Percentiles rank a stretch among this genome's conserved stretches.
phyloP scores from a whole-genome alignment of 1,284 basidiomycete genomes.

The Sporisorium reilianum region DNA sequence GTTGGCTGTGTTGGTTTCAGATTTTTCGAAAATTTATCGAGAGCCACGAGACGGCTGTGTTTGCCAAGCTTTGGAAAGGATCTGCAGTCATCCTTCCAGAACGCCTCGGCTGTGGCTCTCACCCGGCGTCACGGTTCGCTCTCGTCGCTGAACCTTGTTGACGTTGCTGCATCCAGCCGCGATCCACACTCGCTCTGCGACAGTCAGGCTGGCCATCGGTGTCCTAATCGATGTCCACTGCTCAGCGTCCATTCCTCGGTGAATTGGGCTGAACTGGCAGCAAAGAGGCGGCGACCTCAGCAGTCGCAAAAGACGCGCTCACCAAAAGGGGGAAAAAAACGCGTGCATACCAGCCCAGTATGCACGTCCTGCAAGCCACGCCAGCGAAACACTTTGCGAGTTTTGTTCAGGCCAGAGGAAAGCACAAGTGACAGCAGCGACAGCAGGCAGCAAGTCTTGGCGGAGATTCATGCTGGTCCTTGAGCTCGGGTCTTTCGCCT shows the following conservation, averaged over 20 bases:
- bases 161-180: not conserved
- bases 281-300: not conserved
- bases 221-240: too few species aligned
- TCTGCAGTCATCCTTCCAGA: constrained; percentile 7
- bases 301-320: not conserved
- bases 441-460: constrained; percentile 23
- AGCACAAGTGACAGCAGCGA: constrained; percentile 11
- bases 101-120: constrained; percentile 4
- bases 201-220: not conserved
- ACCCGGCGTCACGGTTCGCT: constrained; percentile 4
- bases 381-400: not conserved
- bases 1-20: constrained; percentile 19
- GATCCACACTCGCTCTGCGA: not conserved
- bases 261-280: not conserved
- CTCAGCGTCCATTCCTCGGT: not conserved
- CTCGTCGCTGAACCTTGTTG: not conserved
- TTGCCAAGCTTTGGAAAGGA: constrained; percentile 6
- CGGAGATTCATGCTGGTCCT: constrained; percentile 27
- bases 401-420: not conserved
- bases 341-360: not conserved
- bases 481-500: not conserved
- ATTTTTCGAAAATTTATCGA: not conserved
- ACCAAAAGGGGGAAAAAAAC: not conserved
- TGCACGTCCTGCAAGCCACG: not conserved
- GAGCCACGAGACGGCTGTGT: constrained; percentile 1